phyloP scores from a whole-genome alignment of 108 stramenopile species.

The Nitzschia sp. region DNA sequence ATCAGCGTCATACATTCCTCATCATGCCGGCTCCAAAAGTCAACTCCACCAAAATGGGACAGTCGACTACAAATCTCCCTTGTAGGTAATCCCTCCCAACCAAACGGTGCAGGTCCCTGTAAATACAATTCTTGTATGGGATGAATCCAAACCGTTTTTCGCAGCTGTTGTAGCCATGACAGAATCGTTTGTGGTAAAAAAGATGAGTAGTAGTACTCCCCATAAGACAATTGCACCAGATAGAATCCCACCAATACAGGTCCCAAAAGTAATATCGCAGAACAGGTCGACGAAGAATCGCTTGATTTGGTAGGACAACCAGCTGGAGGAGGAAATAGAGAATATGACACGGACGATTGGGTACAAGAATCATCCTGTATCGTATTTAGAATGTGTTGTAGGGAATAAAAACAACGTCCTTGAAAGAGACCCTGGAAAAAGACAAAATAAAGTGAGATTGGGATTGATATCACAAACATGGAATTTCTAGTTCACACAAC shows the following conservation, averaged over 20 bases:
- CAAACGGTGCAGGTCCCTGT: constrained; percentile 47
- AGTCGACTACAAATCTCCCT: constrained; percentile 51
- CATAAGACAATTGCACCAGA: neutral
- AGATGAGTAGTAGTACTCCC: neutral
- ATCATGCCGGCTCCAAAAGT: constrained; percentile 61
- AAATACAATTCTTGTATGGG: constrained; percentile 61
- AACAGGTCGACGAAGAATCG: neutral
- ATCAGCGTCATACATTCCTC: constrained; percentile 56
- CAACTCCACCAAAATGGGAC: constrained; percentile 36
- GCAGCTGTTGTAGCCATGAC: too few relatives aligned
- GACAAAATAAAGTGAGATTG: neutral
- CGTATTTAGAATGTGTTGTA: too few relatives aligned
- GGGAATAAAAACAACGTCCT: too few relatives aligned
- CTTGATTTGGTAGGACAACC: neutral
- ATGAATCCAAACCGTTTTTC: constrained; percentile 29
- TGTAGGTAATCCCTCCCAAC: constrained; percentile 63
- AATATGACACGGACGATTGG: too few relatives aligned
- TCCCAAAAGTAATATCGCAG: neutral
- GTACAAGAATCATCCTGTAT: too few relatives aligned
- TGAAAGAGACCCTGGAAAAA: neutral
- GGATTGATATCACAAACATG: neutral
- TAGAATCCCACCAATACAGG: neutral
- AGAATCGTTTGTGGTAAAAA: too few relatives aligned
- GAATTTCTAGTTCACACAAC: neutral
- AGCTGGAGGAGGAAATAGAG: too few relatives aligned